Evolutionary conservation across 352 stramenopile genomes (phyloP).

Genomic region (Pythium brachiatum): DNA sequence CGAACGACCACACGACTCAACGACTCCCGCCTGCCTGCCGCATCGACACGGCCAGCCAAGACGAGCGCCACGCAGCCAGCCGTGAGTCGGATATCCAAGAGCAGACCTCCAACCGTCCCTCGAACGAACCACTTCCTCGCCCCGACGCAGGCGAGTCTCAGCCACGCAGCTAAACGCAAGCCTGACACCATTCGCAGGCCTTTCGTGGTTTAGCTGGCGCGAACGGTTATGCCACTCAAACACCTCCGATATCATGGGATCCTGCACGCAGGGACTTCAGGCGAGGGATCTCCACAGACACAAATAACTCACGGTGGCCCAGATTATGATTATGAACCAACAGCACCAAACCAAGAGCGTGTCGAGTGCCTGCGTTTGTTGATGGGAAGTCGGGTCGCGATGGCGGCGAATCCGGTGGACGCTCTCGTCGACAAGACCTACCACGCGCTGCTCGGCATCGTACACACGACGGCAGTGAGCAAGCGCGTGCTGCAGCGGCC

Average conservation of each 20-base stretch:
- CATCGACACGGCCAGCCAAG: not conserved
- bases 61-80: not conserved
- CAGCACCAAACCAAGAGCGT: not conserved
- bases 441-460: constrained; percentile 50
- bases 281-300: constrained; percentile 1
- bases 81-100: not conserved
- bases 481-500: constrained; percentile 65
- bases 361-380: not conserved
- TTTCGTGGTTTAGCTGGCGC: constrained; percentile 29
- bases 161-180: constrained; percentile 35
- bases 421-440: constrained; percentile 64
- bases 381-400: not conserved
- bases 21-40: not conserved
- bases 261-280: not conserved
- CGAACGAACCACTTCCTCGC: constrained; percentile 60
- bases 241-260: not conserved
- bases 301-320: constrained; percentile 8
- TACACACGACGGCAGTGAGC: constrained; percentile 67
- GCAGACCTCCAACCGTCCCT: constrained; percentile 7
- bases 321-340: not conserved
- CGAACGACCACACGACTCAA: not conserved
- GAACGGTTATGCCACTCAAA: not conserved
- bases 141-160: constrained; percentile 66
- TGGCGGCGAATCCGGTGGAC: constrained; percentile 18
- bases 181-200: constrained; percentile 30